Conservation (phyloP, 2,329 filamentous ascomycete species). For the Colletotrichum sansevieriae region DNA sequence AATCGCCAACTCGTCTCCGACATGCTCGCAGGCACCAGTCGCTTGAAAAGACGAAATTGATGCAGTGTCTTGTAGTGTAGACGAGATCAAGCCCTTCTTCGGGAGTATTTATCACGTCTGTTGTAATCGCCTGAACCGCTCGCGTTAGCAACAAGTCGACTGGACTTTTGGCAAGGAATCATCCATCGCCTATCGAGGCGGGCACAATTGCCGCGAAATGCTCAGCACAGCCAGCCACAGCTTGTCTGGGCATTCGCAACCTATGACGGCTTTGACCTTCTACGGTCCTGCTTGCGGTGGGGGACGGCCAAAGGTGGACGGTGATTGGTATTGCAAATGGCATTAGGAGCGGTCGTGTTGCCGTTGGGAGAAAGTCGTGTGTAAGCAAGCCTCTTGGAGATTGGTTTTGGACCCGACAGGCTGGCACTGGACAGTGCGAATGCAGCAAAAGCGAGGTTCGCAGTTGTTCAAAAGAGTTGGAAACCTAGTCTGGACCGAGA, state of each 20-base stretch:
- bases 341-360: constrained; percentile 19
- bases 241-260: not conserved
- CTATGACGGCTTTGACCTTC: constrained; percentile 9
- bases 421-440: constrained; percentile 29
- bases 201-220: constrained; percentile 6
- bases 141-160: not conserved
- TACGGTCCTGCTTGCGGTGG: constrained; percentile 27
- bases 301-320: not conserved
- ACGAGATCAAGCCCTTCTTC: not conserved
- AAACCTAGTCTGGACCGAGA: not conserved
- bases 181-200: constrained; percentile 7
- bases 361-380: constrained; percentile 23
- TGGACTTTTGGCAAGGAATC: too few species aligned
- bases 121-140: not conserved
- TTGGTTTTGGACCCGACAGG: constrained; percentile 20
- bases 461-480: not conserved
- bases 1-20: not conserved
- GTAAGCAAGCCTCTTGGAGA: constrained; percentile 13
- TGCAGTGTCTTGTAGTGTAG: constrained; percentile 8
- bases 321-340: not conserved
- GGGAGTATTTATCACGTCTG: not conserved
- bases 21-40: not conserved
- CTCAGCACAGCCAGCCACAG: not conserved
- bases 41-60: not conserved
- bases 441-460: not conserved